A percentile compares a stretch with the other conserved stretches of the same genome.
Evolutionary conservation across 345 rosid species (phyloP).

Genomic region (Lepidium didymum): DNA sequence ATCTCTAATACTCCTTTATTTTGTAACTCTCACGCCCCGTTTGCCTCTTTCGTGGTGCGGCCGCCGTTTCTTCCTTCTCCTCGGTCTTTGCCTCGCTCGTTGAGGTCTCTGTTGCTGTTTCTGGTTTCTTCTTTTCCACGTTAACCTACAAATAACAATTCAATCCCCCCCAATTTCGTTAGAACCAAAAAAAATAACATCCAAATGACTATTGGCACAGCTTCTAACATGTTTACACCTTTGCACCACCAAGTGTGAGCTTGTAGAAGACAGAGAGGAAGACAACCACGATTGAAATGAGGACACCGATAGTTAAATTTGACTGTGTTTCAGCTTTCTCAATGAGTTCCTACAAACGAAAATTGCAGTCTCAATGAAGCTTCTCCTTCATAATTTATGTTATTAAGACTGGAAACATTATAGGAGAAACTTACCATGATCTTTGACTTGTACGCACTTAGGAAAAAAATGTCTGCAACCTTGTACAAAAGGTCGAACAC

Average conservation of each 20-base stretch:
- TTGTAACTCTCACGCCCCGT: slow-evolving; percentile 45
- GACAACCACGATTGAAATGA: slow-evolving; percentile 37
- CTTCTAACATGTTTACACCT: slow-evolving; percentile 19
- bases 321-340: slow-evolving; percentile 70
- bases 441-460: slow-evolving; percentile 43
- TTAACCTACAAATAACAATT: slow-evolving; percentile 24
- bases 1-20: background rate
- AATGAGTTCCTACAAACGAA: slow-evolving; percentile 42
- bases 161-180: background rate
- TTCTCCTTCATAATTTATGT: background rate
- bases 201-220: background rate
- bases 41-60: slow-evolving; percentile 41
- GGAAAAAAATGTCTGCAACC: slow-evolving; percentile 64
- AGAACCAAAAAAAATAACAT: background rate
- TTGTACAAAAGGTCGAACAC: slow-evolving; percentile 59
- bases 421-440: slow-evolving; percentile 41
- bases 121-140: slow-evolving; percentile 28
- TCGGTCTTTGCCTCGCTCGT: slow-evolving; percentile 29
- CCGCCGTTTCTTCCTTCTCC: slow-evolving; percentile 34
- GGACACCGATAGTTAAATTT: slow-evolving; percentile 46
- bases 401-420: background rate
- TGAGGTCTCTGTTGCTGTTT: slow-evolving; percentile 32
- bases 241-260: slow-evolving; percentile 58
- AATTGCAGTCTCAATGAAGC: background rate
- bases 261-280: slow-evolving; percentile 34